phyloP scores from a whole-genome alignment of 495 filamentous ascomycete species.

The Hypoxylon fuscum region DNA sequence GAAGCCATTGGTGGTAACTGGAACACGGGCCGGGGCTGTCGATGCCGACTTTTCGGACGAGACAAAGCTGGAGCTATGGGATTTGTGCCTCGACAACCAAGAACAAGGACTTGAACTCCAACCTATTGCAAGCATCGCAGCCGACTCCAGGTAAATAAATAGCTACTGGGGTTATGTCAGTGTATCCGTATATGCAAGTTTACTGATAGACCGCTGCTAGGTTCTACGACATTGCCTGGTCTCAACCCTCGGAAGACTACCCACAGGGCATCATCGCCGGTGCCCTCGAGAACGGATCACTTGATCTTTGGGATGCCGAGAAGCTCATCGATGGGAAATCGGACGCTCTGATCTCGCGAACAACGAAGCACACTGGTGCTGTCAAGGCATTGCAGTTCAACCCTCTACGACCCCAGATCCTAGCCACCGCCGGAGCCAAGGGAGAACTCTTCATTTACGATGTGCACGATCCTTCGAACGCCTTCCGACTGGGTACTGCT shows the following conservation, averaged over 20 bases:
- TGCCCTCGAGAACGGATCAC: slow-evolving; percentile 93
- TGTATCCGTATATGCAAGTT: slow-evolving; percentile 11
- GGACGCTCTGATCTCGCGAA: slow-evolving; percentile 83
- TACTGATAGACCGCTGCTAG: slow-evolving; percentile 55
- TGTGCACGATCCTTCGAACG: slow-evolving; percentile 84
- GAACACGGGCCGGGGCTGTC: slow-evolving; percentile 92
- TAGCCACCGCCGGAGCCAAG: slow-evolving; percentile 92
- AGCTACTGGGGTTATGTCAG: background rate
- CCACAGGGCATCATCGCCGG: slow-evolving; percentile 90
- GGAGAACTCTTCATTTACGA: slow-evolving; percentile 98
- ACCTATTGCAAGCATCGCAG: slow-evolving; percentile 81
- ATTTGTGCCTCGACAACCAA: slow-evolving; percentile 78
- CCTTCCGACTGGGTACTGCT: slow-evolving; percentile 86
- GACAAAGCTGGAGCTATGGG: slow-evolving; percentile 96
- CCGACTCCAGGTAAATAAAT: slow-evolving; percentile 88
- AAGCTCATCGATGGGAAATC: slow-evolving; percentile 76
- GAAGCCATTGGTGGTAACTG: slow-evolving; percentile 87
- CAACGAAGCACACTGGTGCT: slow-evolving; percentile 90
- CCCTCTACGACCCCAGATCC: slow-evolving; percentile 86
- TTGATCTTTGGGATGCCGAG: slow-evolving; percentile 94
- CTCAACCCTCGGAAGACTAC: slow-evolving; percentile 76
- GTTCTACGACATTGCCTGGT: slow-evolving; percentile 98
- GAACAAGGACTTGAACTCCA: slow-evolving; percentile 83
- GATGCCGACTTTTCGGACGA: slow-evolving; percentile 98
- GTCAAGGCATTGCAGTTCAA: slow-evolving; percentile 99